Evolutionary conservation across 768 basidiomycete genomes (phyloP).

Genomic region (Pisolithus tinctorius): DNA sequence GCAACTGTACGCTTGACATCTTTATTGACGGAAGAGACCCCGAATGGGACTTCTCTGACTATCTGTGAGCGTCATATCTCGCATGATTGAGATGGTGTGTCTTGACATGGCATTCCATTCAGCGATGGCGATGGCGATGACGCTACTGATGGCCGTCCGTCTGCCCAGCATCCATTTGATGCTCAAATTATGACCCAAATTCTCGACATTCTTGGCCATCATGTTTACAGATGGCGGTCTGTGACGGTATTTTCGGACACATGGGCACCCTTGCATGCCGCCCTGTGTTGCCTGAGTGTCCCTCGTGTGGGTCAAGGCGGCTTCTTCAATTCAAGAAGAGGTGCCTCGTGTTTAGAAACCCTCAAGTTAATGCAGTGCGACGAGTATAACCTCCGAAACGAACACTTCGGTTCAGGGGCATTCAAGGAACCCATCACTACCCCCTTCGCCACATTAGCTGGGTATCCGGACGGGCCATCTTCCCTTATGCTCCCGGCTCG

Average conservation of each 20-base stretch:
- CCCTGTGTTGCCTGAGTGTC: conserved; percentile 39
- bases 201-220: conserved; percentile 43
- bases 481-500: conserved; percentile 28
- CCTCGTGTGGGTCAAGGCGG: conserved; percentile 26
- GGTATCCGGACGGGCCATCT: background rate
- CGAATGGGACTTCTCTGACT: conserved; percentile 51
- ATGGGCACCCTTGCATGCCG: conserved; percentile 52
- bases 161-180: conserved; percentile 4
- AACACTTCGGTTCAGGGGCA: conserved; percentile 35
- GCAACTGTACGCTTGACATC: conserved; percentile 45
- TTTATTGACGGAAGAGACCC: conserved; percentile 53
- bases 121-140: conserved; percentile 7
- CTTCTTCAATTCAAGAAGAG: conserved; percentile 15
- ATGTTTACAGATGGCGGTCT: conserved; percentile 47
- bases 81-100: background rate
- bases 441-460: conserved; percentile 16
- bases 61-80: conserved; percentile 29
- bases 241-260: conserved; percentile 49
- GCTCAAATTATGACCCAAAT: conserved; percentile 5
- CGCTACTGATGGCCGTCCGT: background rate
- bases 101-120: background rate
- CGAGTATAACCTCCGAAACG: conserved; percentile 43
- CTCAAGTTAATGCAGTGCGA: conserved; percentile 56
- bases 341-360: conserved; percentile 33
- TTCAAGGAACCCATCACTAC: conserved; percentile 33